Percentiles rank a stretch among this genome's conserved stretches.
Evolutionary conservation across 2,329 filamentous ascomycete genomes (phyloP).

Genomic region (Alternaria ethzedia): DNA sequence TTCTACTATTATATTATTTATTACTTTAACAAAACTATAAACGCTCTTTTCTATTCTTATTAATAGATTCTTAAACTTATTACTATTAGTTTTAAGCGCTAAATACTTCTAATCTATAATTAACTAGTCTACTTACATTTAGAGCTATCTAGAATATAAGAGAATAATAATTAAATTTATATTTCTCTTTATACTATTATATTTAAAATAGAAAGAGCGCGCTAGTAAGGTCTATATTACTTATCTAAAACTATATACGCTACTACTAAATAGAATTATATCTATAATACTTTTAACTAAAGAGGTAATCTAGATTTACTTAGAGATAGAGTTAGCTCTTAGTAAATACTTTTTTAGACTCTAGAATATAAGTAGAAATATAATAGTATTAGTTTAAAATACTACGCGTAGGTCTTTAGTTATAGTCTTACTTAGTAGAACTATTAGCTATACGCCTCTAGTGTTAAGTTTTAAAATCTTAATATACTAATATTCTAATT

Average conservation of each 20-base stretch:
- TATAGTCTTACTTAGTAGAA: neutral
- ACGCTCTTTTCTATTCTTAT: neutral
- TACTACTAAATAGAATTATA: neutral
- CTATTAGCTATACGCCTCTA: neutral
- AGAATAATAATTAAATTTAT: neutral
- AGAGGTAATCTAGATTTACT: neutral
- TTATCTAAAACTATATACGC: conserved; percentile 2
- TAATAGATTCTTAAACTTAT: neutral
- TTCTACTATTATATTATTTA: neutral
- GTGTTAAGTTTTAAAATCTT: conserved; percentile 1
- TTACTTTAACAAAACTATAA: neutral
- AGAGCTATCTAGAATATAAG: conserved; percentile 5
- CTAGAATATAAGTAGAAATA: neutral
- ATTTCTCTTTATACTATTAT: neutral
- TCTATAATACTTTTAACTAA: conserved; percentile 1
- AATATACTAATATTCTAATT: neutral
- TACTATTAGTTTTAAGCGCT: neutral
- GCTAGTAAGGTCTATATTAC: conserved; percentile 4
- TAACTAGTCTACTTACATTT: neutral
- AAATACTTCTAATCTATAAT: neutral
- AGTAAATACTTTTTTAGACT: conserved; percentile 1
- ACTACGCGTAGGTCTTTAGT: neutral
- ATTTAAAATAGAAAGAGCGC: conserved; percentile 4
- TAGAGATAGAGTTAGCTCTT: neutral
- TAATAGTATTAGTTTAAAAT: conserved; percentile 1